phyloP scores from a whole-genome alignment of 495 filamentous ascomycete species.

The Terfezia claveryi region DNA sequence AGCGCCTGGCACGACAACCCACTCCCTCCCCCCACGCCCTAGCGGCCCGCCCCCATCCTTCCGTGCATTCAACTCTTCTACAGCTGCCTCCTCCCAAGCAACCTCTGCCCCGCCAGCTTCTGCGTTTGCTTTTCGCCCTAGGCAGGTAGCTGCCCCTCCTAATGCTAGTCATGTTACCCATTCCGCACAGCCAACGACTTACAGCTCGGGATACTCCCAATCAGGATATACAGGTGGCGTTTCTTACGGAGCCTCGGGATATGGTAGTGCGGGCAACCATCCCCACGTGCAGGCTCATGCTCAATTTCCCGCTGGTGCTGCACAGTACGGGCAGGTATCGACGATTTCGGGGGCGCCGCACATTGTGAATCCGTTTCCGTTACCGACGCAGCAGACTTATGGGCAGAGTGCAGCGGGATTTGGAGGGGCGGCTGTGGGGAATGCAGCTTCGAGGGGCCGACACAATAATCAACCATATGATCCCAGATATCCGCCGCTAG shows the following conservation, averaged over 20 bases:
- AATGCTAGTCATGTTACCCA: slow-evolving; percentile 5
- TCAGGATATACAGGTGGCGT: slow-evolving; percentile 16
- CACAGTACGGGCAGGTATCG: slow-evolving; percentile 20
- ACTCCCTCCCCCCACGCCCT: not conserved
- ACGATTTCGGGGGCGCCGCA: slow-evolving; percentile 38
- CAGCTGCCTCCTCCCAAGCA: not conserved
- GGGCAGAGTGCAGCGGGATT: slow-evolving; percentile 18
- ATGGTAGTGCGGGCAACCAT: slow-evolving; percentile 18
- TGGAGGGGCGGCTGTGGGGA: slow-evolving; percentile 12
- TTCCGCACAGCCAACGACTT: slow-evolving; percentile 3
- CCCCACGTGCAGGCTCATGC: slow-evolving; percentile 24
- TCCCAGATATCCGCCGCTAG: slow-evolving; percentile 30
- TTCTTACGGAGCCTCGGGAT: slow-evolving; percentile 13
- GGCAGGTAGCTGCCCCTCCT: slow-evolving; percentile 31
- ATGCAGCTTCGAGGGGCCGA: slow-evolving; percentile 20
- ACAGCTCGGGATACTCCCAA: slow-evolving; percentile 18
- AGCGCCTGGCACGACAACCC: not conserved
- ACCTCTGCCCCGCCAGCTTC: slow-evolving; percentile 20
- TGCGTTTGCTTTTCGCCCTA: slow-evolving; percentile 41
- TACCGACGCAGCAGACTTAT: slow-evolving; percentile 22
- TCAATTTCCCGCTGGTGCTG: slow-evolving; percentile 31
- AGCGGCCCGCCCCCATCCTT: not conserved
- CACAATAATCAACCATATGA: slow-evolving; percentile 7
- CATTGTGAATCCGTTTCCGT: slow-evolving; percentile 71
- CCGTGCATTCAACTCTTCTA: not conserved